Base-by-base conservation (phyloP, 2,329 filamentous ascomycete species). In the Corynespora cassiicola region DNA sequence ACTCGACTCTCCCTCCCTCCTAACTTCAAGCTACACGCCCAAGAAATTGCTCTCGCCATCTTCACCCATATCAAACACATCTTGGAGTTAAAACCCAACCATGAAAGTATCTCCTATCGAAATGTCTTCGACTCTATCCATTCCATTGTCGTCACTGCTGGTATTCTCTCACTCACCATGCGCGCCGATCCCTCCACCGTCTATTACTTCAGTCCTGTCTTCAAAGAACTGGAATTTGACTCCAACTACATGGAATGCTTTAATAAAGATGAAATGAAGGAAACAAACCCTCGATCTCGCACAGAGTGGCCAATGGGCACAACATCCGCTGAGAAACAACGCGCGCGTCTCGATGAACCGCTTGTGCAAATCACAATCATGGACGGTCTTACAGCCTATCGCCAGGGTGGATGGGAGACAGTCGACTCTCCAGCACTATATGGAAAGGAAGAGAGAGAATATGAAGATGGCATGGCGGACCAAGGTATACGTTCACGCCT, bases 341-440 rank as follows among this genome's bases (percentile, higher is more conserved):
- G 53, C 7, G 46, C 44, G 4, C 10, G 26, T 15, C 16, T 20
- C 7, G 53, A 66, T 24, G 35, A 47, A 4, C 20, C 46, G 0
- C 22, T 65, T 3, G 50, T 45, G 2, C 45, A 58, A 7, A 61
- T 66, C 4, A 36, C 26, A 1, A 17, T 64, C n/a, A 36, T 62
- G 18, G 31, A 49, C 10, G 55, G 53, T 6, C 7, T 63, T 0
- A 50, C 47, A 5, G 56, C 54, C 27, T 68, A 56, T 32, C 46
- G 61, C 0, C 14, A 11, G 0, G 63, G 62, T 0, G 61, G 64
- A 2, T 65, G 61, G 56, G 61, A 64, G 29, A 42, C 22, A 0
- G 3, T n/a, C 6, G 9, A 28, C 8, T 0, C 2, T 18, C 1
- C 4, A 6, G 16, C 14, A 31, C 0, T 27, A 27, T 39, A 22